Percentiles rank a stretch among this genome's conserved stretches.
Evolutionary conservation across 108 stramenopile species (phyloP).

Genomic region (Skeletonema tropicum): DNA sequence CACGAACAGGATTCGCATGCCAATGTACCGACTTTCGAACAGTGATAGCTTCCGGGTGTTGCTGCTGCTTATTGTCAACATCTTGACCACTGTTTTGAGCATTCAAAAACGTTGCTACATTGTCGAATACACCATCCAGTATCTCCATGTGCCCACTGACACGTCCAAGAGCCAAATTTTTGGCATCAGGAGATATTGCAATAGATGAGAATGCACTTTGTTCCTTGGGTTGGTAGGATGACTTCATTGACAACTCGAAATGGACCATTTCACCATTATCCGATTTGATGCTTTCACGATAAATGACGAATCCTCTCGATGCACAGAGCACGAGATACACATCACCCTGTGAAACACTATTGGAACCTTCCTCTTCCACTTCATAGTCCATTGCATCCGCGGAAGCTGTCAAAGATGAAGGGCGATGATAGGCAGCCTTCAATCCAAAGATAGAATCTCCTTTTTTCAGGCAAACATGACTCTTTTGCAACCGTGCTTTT

Average conservation of each 20-base stretch:
- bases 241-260: not conserved
- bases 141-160: slow-evolving; percentile 60
- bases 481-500: not conserved
- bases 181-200: slow-evolving; percentile 58
- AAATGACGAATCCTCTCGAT: slow-evolving; percentile 20
- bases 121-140: slow-evolving; percentile 53
- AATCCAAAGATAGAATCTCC: slow-evolving; percentile 38
- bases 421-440: slow-evolving; percentile 30
- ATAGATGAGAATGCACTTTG: slow-evolving; percentile 7
- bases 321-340: slow-evolving; percentile 33
- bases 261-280: slow-evolving; percentile 17
- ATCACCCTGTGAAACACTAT: slow-evolving; percentile 15
- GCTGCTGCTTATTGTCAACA: slow-evolving; percentile 8
- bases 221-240: slow-evolving; percentile 14
- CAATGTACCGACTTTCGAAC: slow-evolving; percentile 68
- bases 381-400: not conserved
- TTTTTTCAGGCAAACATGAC: slow-evolving; percentile 24
- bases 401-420: not conserved
- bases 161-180: slow-evolving; percentile 50
- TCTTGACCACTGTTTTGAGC: not conserved
- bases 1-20: slow-evolving; percentile 79
- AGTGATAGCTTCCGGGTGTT: slow-evolving; percentile 55
- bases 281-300: slow-evolving; percentile 19
- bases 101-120: slow-evolving; percentile 45
- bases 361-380: not conserved